These are phyloP conservation scores for Vitis hybrid DNA, from an alignment of 177 flowering plant genomes.

Conservation along the genomic window DNA sequence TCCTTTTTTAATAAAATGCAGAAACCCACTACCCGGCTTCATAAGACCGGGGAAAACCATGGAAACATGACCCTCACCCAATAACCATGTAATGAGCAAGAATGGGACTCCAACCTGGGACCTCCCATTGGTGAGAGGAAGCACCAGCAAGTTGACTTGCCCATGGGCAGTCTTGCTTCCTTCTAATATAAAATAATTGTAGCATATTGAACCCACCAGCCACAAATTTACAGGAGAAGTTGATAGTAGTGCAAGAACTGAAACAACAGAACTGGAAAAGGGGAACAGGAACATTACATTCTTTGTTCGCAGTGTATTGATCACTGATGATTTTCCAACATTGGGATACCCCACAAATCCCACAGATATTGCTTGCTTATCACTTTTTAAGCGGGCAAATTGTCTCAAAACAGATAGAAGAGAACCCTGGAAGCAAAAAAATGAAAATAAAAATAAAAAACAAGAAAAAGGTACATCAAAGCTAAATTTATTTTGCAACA, in stretches of 20 bases:
- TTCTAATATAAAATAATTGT: neutral
- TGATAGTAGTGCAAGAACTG: neutral
- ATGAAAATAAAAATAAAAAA: neutral
- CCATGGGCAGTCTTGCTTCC: neutral
- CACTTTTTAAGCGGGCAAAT: slow-evolving; percentile 89
- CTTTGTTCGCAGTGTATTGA: slow-evolving; percentile 92
- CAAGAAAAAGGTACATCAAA: neutral
- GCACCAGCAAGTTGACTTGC: neutral
- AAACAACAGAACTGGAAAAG: neutral
- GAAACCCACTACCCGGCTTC: too few relatives aligned
- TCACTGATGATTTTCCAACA: slow-evolving; percentile 98
- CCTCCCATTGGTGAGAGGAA: neutral
- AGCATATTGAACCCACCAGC: neutral
- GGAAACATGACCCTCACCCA: neutral
- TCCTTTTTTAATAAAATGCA: too few relatives aligned
- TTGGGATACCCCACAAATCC: slow-evolving; percentile 99
- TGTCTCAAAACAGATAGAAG: slow-evolving; percentile 90
- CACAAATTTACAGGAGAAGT: neutral
- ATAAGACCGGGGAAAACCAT: too few relatives aligned
- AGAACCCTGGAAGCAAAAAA: slow-evolving; percentile 60
- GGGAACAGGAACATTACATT: slow-evolving; percentile 55
- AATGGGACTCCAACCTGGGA: neutral
- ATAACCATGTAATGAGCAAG: neutral
- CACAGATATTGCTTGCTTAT: slow-evolving; percentile 96
- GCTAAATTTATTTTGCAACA: neutral